Conservation (phyloP, 176 grass and related monocot genomes). For the Metroxylon sagu region DNA sequence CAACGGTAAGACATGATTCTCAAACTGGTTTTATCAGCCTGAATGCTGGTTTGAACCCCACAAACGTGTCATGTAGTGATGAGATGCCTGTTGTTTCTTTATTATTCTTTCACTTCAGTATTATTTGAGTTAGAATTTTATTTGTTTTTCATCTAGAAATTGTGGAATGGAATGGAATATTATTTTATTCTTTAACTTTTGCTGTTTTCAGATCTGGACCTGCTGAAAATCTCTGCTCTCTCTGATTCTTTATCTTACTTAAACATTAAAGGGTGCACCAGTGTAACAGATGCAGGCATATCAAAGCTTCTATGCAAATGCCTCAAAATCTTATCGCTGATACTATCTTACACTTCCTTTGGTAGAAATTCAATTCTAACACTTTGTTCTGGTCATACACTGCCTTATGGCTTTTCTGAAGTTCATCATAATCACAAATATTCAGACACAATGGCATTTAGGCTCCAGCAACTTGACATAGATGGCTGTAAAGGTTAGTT, state of each 20-base stretch:
- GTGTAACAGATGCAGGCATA: conserved; percentile 54
- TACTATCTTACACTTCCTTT: conserved; percentile 56
- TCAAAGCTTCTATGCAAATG: conserved; percentile 41
- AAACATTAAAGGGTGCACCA: conserved; percentile 58
- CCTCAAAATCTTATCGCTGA: conserved; percentile 38
- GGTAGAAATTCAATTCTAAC: conserved; percentile 34
- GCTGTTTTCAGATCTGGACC: conserved; percentile 30
- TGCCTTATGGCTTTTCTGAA: conserved; percentile 1
- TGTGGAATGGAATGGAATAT: too few relatives aligned
- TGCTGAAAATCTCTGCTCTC: conserved; percentile 32
- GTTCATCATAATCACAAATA: conserved; percentile 8
- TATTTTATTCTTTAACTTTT: background rate
- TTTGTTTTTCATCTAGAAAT: too few relatives aligned
- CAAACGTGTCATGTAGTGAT: too few relatives aligned
- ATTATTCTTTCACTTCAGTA: too few relatives aligned
- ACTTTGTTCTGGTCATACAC: conserved; percentile 22
- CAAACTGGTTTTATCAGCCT: background rate
- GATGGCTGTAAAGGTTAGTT: conserved; percentile 46
- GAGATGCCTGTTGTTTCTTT: too few relatives aligned
- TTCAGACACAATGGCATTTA: conserved; percentile 34
- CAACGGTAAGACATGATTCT: conserved; percentile 26
- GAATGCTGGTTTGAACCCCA: too few relatives aligned
- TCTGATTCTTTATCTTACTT: conserved; percentile 42
- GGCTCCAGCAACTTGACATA: conserved; percentile 44
- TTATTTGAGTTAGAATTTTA: too few relatives aligned